Evolutionary conservation across 768 basidiomycete species (phyloP).

Genomic region (Suillus americanus): DNA sequence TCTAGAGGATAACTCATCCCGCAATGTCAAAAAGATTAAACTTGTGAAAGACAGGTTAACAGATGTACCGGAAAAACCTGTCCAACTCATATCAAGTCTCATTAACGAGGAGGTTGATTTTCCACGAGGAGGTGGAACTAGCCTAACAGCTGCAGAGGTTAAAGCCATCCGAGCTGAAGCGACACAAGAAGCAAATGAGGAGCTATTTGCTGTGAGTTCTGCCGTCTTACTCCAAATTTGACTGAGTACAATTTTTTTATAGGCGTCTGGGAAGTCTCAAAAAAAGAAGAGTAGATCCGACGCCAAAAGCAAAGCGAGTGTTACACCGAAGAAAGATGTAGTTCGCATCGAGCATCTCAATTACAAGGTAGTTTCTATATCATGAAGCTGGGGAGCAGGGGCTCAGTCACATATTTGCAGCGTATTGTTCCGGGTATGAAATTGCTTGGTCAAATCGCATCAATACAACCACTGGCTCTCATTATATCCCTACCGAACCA

Average conservation of each 20-base stretch:
- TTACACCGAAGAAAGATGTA: slow-evolving; percentile 47
- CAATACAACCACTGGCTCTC: slow-evolving; percentile 85
- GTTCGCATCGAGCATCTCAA: slow-evolving; percentile 89
- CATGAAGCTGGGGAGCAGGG: background rate
- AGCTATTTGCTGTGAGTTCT: slow-evolving; percentile 64
- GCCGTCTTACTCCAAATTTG: background rate
- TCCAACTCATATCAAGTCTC: slow-evolving; percentile 37
- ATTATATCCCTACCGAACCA: slow-evolving; percentile 96
- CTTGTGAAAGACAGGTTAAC: slow-evolving; percentile 31
- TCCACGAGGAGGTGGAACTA: slow-evolving; percentile 92
- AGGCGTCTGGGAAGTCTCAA: slow-evolving; percentile 41
- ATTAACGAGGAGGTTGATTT: slow-evolving; percentile 82
- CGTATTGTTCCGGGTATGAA: slow-evolving; percentile 82
- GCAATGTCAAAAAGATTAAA: slow-evolving; percentile 65
- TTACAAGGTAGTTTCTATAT: slow-evolving; percentile 66
- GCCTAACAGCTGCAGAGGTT: slow-evolving; percentile 85
- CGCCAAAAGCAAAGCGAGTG: slow-evolving; percentile 29
- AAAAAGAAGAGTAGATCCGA: slow-evolving; percentile 52
- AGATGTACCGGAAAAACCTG: slow-evolving; percentile 26
- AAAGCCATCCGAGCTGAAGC: slow-evolving; percentile 85
- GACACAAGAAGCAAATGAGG: slow-evolving; percentile 77
- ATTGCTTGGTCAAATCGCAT: slow-evolving; percentile 82
- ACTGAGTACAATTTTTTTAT: slow-evolving; percentile 26
- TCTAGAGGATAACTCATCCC: slow-evolving; percentile 53
- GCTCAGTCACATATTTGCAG: slow-evolving; percentile 37